Evolutionary conservation across 768 basidiomycete species (phyloP).

Genomic region (Lactarius vividus): DNA sequence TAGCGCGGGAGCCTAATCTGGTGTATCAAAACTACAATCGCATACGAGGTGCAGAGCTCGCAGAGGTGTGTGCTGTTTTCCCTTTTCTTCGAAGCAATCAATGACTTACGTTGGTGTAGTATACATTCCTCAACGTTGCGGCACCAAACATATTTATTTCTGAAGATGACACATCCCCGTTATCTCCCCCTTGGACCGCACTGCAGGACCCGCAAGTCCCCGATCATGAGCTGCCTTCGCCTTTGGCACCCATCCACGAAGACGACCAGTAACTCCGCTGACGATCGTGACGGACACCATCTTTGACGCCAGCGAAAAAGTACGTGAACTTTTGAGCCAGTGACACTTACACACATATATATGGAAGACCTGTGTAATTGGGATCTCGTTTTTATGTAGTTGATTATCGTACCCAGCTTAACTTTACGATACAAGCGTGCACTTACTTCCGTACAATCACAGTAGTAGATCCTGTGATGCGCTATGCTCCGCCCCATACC

Average conservation of each 20-base stretch:
- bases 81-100: no score
- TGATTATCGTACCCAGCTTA: slow-evolving; percentile 3
- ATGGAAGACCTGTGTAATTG: background rate
- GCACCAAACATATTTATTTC: slow-evolving; percentile 15
- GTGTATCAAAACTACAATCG: slow-evolving; percentile 35
- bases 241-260: background rate
- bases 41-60: slow-evolving; percentile 31
- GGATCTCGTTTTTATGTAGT: slow-evolving; percentile 18
- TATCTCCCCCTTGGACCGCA: background rate
- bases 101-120: slow-evolving; percentile 1
- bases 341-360: slow-evolving; percentile 7
- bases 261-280: background rate
- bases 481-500: background rate
- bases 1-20: slow-evolving; percentile 44
- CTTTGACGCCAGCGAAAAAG: background rate
- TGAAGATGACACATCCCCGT: background rate
- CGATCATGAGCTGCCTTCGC: background rate
- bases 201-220: background rate
- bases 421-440: background rate
- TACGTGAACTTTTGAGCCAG: background rate
- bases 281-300: background rate
- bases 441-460: background rate
- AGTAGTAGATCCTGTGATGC: background rate
- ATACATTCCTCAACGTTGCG: slow-evolving; percentile 21
- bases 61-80: slow-evolving; percentile 32